Conservation (phyloP, 805 yeast species). For the Kodamaea laetipori region DNA sequence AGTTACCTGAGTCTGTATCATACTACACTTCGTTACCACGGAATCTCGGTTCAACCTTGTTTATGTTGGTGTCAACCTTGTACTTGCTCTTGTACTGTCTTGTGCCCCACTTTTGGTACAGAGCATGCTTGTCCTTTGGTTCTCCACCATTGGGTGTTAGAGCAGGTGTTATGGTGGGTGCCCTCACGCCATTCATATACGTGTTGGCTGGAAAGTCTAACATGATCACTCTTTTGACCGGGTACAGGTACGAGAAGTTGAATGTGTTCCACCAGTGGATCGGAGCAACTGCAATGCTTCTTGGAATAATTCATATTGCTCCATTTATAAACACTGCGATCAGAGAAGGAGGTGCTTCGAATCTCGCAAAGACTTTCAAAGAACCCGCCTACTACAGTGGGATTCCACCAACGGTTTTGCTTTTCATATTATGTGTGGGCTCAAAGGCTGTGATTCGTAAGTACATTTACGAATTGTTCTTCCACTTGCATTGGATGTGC, state of each 20-base stretch:
- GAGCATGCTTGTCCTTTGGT: constrained; percentile 57
- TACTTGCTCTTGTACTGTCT: constrained; percentile 40
- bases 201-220: constrained; percentile 56
- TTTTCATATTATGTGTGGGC: constrained; percentile 44
- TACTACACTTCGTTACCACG: constrained; percentile 34
- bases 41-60: constrained; percentile 41
- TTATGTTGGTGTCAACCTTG: constrained; percentile 32
- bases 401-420: constrained; percentile 47
- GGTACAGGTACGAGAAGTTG: constrained; percentile 59
- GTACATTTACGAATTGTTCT: constrained; percentile 48
- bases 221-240: constrained; percentile 50
- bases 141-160: constrained; percentile 59
- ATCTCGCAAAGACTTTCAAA: constrained; percentile 19
- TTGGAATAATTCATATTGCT: constrained; percentile 46
- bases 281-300: constrained; percentile 42
- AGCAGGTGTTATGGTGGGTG: constrained; percentile 52
- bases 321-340: no score
- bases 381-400: constrained; percentile 41
- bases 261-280: constrained; percentile 53
- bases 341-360: constrained; percentile 49
- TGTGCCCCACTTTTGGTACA: constrained; percentile 51
- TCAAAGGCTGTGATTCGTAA: constrained; percentile 45
- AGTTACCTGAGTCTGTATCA: constrained; percentile 24
- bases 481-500: constrained; percentile 54
- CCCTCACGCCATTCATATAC: constrained; percentile 51